Percentiles rank a stretch among this genome's conserved stretches.
These are phyloP conservation scores for Podospora bellae-mahoneyi DNA, from an alignment of 495 filamentous ascomycete species.

Conservation along the genomic window DNA sequence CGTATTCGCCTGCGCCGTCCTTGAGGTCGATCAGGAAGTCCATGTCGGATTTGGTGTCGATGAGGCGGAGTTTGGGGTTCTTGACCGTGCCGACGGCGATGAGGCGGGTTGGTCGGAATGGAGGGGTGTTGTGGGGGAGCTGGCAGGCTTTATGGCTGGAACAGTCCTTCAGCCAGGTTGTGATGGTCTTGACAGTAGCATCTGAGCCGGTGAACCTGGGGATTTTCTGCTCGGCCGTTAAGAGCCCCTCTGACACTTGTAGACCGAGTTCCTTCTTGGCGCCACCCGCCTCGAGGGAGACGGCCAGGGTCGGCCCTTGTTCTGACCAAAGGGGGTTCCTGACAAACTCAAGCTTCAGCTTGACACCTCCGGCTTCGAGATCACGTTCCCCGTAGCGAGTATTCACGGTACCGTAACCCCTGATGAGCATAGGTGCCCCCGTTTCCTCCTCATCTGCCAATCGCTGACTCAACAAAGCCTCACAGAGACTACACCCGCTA, in stretches of 20 bases:
- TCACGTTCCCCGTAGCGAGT: background rate
- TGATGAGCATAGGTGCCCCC: background rate
- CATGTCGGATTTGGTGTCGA: background rate
- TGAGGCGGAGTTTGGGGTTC: background rate
- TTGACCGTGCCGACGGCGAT: background rate
- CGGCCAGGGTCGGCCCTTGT: background rate
- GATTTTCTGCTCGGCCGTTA: background rate
- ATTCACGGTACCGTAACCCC: background rate
- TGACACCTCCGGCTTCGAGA: background rate
- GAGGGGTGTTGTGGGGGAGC: background rate
- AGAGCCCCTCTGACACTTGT: background rate
- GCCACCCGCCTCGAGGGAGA: background rate
- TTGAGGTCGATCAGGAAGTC: background rate
- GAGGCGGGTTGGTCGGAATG: background rate
- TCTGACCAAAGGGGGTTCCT: background rate
- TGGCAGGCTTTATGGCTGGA: background rate
- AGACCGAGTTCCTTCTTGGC: background rate
- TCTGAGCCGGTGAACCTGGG: background rate
- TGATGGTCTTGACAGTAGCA: background rate
- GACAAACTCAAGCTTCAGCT: background rate
- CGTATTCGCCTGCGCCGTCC: background rate
- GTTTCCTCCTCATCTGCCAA: background rate
- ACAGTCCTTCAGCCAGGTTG: background rate
- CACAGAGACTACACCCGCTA: background rate
- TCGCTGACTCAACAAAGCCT: background rate